Conservation (phyloP, 2,329 filamentous ascomycete species). For the Colletotrichum phormii region DNA sequence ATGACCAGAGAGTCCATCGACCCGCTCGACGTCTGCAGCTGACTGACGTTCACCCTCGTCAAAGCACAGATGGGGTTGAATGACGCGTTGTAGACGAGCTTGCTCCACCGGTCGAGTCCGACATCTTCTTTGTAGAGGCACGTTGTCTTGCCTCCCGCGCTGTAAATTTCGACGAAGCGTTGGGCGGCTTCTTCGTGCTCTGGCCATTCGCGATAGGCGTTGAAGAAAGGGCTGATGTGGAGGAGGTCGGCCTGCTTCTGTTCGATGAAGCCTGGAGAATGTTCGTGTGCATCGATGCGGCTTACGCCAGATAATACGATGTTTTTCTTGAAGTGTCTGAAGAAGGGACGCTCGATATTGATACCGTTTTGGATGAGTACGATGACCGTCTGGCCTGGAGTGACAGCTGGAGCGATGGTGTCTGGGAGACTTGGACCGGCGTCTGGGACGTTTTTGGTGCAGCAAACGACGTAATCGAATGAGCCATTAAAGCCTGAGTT, state of each 20-base stretch:
- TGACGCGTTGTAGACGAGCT: conserved; percentile 62
- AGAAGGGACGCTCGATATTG: conserved; percentile 69
- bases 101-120: conserved; percentile 58
- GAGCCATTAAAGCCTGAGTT: not conserved
- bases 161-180: conserved; percentile 60
- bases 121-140: conserved; percentile 56
- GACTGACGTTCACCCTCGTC: conserved; percentile 61
- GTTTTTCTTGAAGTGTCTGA: conserved; percentile 62
- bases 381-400: conserved; percentile 61
- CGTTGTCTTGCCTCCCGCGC: conserved; percentile 56
- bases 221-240: conserved; percentile 61
- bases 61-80: conserved; percentile 66
- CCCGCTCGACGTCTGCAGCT: conserved; percentile 58
- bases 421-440: conserved; percentile 59
- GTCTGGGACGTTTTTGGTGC: conserved; percentile 70
- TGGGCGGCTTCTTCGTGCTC: conserved; percentile 46
- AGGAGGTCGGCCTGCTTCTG: conserved; percentile 65
- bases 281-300: conserved; percentile 63
- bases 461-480: conserved; percentile 67
- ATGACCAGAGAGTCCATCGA: conserved; percentile 59
- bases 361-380: conserved; percentile 72
- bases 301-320: conserved; percentile 64
- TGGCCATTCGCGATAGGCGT: conserved; percentile 44
- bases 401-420: conserved; percentile 63
- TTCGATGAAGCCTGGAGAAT: conserved; percentile 56